Evolutionary conservation across 768 basidiomycete species (phyloP).

Genomic region (Phaeotremella skinneri): DNA sequence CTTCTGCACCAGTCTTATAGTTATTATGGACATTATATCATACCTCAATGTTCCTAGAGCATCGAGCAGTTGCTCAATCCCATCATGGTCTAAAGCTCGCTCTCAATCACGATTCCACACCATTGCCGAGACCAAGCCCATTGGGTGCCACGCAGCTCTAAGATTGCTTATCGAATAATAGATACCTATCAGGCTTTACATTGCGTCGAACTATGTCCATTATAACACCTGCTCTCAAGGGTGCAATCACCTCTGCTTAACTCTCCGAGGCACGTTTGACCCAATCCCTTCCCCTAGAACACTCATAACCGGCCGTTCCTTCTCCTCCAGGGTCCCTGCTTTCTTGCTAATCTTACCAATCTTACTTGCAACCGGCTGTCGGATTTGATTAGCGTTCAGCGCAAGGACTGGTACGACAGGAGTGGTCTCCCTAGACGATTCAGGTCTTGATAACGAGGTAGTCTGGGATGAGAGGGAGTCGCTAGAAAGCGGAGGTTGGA

Average conservation of each 20-base stretch:
- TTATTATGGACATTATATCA: not conserved
- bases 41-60: not conserved
- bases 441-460: slow-evolving; percentile 2
- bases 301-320: slow-evolving; percentile 15
- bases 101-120: too few species aligned
- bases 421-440: not conserved
- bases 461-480: too few species aligned
- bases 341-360: slow-evolving; percentile 11
- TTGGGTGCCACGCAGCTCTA: too few species aligned
- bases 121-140: too few species aligned
- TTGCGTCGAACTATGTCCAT: too few species aligned
- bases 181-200: too few species aligned
- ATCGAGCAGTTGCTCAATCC: too few species aligned
- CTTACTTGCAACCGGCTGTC: not conserved
- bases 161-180: too few species aligned
- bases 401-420: not conserved
- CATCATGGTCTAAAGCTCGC: too few species aligned
- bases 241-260: slow-evolving; percentile 1
- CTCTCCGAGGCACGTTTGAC: slow-evolving; percentile 18
- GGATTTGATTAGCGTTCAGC: not conserved
- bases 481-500: too few species aligned
- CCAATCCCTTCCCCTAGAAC: slow-evolving; percentile 23
- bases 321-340: slow-evolving; percentile 4
- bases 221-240: not conserved
- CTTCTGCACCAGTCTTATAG: not conserved